These are phyloP conservation scores for Nitzschia sp. DNA, from an alignment of 108 stramenopile species.

Conservation along the genomic window DNA sequence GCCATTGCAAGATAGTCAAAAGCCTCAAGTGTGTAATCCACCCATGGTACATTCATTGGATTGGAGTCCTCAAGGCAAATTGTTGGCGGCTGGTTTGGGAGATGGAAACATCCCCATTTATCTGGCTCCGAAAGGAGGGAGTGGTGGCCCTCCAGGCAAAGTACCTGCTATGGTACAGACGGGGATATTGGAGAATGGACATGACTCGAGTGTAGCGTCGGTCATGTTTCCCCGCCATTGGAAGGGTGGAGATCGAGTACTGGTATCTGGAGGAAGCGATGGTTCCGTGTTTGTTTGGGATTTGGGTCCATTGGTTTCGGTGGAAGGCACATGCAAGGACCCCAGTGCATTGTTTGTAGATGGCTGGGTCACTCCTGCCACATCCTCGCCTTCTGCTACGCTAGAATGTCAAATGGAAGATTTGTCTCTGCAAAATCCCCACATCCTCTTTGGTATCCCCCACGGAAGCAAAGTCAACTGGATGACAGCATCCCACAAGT, in stretches of 20 bases:
- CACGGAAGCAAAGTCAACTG: conserved; percentile 66
- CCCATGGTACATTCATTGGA: conserved; percentile 75
- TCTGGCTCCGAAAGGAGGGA: no score
- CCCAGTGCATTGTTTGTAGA: conserved; percentile 34
- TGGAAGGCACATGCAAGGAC: conserved; percentile 10
- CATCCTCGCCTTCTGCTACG: neutral
- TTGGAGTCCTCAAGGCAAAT: conserved; percentile 68
- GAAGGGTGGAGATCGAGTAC: conserved; percentile 50
- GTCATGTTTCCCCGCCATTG: conserved; percentile 55
- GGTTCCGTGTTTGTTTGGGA: conserved; percentile 74
- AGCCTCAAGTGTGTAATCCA: conserved; percentile 79
- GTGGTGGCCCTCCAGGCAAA: conserved; percentile 36
- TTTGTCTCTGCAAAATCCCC: conserved; percentile 6
- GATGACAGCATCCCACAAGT: conserved; percentile 35
- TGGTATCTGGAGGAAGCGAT: conserved; percentile 70
- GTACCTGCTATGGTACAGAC: conserved; percentile 38
- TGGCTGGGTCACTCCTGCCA: neutral
- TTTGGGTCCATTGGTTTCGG: conserved; percentile 44
- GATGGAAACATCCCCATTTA: conserved; percentile 60
- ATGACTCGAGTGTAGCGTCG: conserved; percentile 64
- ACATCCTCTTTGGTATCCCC: conserved; percentile 45
- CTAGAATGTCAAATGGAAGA: conserved; percentile 4
- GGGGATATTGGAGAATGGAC: conserved; percentile 46
- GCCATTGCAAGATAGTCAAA: conserved; percentile 12
- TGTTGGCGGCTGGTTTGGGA: conserved; percentile 71